phyloP scores from a whole-genome alignment of 441 rosid genomes.

The Macaranga tanarius region DNA sequence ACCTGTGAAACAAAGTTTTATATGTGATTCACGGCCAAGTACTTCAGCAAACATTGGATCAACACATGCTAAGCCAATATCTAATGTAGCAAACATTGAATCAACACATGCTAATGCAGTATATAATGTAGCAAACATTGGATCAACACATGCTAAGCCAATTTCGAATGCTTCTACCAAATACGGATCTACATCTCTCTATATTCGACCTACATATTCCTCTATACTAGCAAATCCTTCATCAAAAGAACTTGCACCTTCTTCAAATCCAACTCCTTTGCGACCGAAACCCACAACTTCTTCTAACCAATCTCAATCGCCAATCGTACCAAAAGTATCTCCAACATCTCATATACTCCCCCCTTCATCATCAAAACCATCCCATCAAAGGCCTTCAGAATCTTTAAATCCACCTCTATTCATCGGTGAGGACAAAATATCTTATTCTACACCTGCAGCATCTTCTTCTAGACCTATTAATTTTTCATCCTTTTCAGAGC shows the following conservation, averaged over 20 bases:
- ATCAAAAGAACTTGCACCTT: neutral
- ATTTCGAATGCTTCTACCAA: neutral
- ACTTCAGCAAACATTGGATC: slow-evolving; percentile 4
- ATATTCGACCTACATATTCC: neutral
- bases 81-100: neutral
- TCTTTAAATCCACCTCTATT: slow-evolving; percentile 1
- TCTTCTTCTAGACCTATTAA: neutral
- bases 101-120: neutral
- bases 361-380: neutral
- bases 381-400: neutral
- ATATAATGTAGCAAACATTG: neutral
- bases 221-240: neutral
- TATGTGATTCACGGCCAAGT: neutral
- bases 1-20: neutral
- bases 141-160: neutral
- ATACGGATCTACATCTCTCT: neutral
- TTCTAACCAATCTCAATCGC: neutral
- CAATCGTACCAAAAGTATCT: neutral
- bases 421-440: neutral
- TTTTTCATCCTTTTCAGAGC: neutral
- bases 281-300: slow-evolving; percentile 3
- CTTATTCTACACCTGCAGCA: neutral
- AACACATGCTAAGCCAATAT: neutral
- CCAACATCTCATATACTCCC: neutral
- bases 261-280: neutral